Evolutionary conservation across 768 basidiomycete species (phyloP).

Genomic region (Collybiopsis luxurians): DNA sequence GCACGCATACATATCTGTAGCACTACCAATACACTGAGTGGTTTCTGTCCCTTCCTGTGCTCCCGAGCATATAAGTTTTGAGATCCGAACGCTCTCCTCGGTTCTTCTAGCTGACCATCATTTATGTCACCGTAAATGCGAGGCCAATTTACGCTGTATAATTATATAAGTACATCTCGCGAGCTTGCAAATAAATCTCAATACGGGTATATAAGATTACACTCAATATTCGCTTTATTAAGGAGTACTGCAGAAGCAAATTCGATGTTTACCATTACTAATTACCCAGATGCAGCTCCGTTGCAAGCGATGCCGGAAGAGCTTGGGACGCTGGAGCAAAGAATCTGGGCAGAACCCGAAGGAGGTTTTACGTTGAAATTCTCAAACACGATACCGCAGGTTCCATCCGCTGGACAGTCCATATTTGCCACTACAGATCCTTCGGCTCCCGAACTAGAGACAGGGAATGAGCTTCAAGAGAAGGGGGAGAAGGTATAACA

Average conservation of each 20-base stretch:
- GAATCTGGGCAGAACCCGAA: conserved; percentile 20
- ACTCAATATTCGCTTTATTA: too few relatives aligned
- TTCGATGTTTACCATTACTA: too few relatives aligned
- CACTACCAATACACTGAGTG: background rate
- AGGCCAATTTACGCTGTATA: too few relatives aligned
- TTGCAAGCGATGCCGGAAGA: conserved; percentile 22
- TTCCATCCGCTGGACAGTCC: conserved; percentile 23
- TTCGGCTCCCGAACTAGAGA: conserved; percentile 7
- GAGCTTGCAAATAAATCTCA: too few relatives aligned
- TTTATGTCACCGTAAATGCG: too few relatives aligned
- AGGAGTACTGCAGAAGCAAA: too few relatives aligned
- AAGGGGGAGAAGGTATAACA: background rate
- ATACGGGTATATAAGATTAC: too few relatives aligned
- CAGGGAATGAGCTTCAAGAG: background rate
- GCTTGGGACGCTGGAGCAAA: conserved; percentile 25
- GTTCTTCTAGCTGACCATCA: too few relatives aligned
- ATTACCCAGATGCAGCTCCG: conserved; percentile 22
- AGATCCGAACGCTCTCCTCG: too few relatives aligned
- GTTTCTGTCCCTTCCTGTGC: background rate
- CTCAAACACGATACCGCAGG: conserved; percentile 21
- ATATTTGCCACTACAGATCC: conserved; percentile 25
- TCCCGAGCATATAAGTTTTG: background rate
- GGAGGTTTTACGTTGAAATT: conserved; percentile 24
- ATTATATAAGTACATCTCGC: too few relatives aligned
- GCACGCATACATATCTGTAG: background rate